phyloP scores from a whole-genome alignment of 2,329 filamentous ascomycete genomes.

The Colletotrichum sp. region DNA sequence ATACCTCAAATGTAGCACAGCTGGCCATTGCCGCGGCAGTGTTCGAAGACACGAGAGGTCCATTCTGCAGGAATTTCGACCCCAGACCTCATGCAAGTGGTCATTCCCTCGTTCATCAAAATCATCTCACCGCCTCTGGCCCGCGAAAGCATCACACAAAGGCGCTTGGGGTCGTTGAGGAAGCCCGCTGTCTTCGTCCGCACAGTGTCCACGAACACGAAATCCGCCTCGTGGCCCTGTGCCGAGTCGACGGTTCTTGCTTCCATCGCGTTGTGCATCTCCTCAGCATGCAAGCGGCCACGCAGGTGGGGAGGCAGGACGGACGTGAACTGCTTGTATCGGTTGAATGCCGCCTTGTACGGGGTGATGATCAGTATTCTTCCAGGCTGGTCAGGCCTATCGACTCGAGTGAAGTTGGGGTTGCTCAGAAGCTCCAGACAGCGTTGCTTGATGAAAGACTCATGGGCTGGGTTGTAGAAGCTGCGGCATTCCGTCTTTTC shows the following conservation, averaged over 20 bases:
- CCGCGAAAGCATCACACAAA: conserved; percentile 51
- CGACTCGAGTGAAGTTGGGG: conserved; percentile 33
- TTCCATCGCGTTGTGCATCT: not conserved
- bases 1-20: not conserved
- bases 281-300: not conserved
- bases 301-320: not conserved
- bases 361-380: conserved; percentile 49
- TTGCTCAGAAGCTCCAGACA: conserved; percentile 35
- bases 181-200: conserved; percentile 41
- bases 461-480: conserved; percentile 45
- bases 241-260: conserved; percentile 49
- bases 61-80: not conserved
- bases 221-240: conserved; percentile 52
- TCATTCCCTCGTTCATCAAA: conserved; percentile 46
- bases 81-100: not conserved
- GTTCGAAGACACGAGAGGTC: conserved; percentile 6
- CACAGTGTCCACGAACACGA: conserved; percentile 53
- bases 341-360: conserved; percentile 40
- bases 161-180: conserved; percentile 46
- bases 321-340: conserved; percentile 33
- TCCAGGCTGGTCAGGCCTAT: conserved; percentile 28
- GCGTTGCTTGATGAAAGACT: conserved; percentile 39
- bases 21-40: not conserved
- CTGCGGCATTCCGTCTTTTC: conserved; percentile 35
- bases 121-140: conserved; percentile 50